Percentiles rank a stretch among this genome's conserved stretches.
These are phyloP conservation scores for Myxozyma mucilagina DNA, from an alignment of 805 yeast species.

Conservation along the genomic window DNA sequence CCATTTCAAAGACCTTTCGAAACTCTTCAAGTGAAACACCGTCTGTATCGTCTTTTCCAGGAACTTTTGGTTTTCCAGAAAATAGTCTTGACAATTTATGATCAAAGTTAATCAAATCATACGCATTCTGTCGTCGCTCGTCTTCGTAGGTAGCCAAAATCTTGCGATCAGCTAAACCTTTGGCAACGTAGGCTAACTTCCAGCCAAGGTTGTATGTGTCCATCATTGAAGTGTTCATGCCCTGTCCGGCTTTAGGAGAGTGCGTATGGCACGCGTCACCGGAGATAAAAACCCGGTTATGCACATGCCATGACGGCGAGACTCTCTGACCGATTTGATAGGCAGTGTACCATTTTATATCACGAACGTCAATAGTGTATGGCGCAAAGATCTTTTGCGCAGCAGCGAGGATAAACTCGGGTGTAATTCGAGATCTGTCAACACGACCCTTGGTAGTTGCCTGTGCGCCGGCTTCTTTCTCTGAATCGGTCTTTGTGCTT, in stretches of 20 bases:
- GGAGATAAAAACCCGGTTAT: conserved; percentile 39
- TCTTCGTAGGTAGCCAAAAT: conserved; percentile 41
- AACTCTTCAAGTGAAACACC: conserved; percentile 38
- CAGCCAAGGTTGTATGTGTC: conserved; percentile 42
- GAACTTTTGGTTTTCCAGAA: conserved; percentile 38
- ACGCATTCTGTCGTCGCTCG: conserved; percentile 40
- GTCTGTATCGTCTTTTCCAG: conserved; percentile 4
- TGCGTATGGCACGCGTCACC: conserved; percentile 38
- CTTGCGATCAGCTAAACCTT: conserved; percentile 36
- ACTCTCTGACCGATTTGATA: conserved; percentile 41
- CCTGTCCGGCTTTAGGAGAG: conserved; percentile 44
- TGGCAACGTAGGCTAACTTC: conserved; percentile 41
- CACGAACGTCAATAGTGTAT: conserved; percentile 36
- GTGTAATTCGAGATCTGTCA: conserved; percentile 42
- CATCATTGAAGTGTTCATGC: conserved; percentile 41
- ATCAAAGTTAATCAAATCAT: conserved; percentile 41
- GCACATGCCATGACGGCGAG: conserved; percentile 34
- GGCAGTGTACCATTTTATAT: conserved; percentile 31
- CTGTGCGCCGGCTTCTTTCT: conserved; percentile 29
- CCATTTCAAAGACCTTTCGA: conserved; percentile 37
- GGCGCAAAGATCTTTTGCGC: conserved; percentile 36
- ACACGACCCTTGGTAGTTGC: conserved; percentile 30
- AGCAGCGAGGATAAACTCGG: conserved; percentile 38
- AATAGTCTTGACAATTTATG: conserved; percentile 39
- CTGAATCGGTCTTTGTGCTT: conserved; percentile 10